These are phyloP conservation scores for Hypomyces rosellus DNA, from an alignment of 2,329 filamentous ascomycete genomes.

Conservation along the genomic window DNA sequence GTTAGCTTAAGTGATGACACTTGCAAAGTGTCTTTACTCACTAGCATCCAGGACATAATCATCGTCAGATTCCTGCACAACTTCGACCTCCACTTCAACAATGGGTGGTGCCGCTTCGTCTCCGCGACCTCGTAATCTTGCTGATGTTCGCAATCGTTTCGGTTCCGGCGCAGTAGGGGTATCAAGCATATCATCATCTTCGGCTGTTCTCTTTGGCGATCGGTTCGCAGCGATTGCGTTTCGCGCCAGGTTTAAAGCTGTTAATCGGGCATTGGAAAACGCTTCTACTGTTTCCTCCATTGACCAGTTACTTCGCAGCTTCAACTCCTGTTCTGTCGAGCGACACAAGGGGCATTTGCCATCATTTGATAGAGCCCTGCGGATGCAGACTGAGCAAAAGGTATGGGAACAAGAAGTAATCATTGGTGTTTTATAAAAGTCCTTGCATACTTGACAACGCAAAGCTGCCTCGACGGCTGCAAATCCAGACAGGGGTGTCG, in stretches of 20 bases:
- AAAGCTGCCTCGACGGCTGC: slow-evolving; percentile 73
- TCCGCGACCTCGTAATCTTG: slow-evolving; percentile 37
- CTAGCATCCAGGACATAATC: slow-evolving; percentile 24
- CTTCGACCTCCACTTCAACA: slow-evolving; percentile 13
- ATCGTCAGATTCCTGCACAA: slow-evolving; percentile 18
- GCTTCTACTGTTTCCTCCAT: slow-evolving; percentile 78
- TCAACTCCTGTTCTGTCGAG: slow-evolving; percentile 71
- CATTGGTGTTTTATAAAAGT: slow-evolving; percentile 92
- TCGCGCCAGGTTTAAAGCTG: slow-evolving; percentile 59
- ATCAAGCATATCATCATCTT: slow-evolving; percentile 25
- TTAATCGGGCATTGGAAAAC: slow-evolving; percentile 60
- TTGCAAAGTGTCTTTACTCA: slow-evolving; percentile 9
- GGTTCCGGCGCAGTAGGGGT: slow-evolving; percentile 22
- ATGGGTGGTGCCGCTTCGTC: slow-evolving; percentile 22
- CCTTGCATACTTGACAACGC: slow-evolving; percentile 96
- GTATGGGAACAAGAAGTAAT: slow-evolving; percentile 93
- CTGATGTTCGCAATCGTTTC: slow-evolving; percentile 50
- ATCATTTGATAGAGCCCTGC: slow-evolving; percentile 73
- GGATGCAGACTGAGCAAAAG: slow-evolving; percentile 94
- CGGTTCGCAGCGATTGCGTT: slow-evolving; percentile 13
- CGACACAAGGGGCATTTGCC: slow-evolving; percentile 86
- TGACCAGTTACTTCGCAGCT: slow-evolving; percentile 76
- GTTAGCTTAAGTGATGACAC: neutral
- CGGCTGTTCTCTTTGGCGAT: slow-evolving; percentile 49
- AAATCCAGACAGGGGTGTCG: slow-evolving; percentile 60